phyloP scores from a whole-genome alignment of 345 rosid genomes.

The Bruguiera parviflora region DNA sequence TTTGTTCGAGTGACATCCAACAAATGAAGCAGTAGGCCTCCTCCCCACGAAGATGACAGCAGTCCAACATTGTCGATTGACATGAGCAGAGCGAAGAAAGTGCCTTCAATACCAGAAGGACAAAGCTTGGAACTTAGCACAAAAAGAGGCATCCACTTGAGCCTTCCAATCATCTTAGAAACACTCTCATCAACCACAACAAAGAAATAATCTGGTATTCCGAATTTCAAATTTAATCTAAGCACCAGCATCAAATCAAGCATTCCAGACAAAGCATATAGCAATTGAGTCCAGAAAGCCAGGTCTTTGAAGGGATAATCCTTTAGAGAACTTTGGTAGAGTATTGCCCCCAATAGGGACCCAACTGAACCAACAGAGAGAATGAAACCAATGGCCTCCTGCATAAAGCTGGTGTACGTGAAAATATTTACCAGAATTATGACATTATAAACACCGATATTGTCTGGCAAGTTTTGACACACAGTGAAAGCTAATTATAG shows the following conservation, averaged over 20 bases:
- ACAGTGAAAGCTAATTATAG: background rate
- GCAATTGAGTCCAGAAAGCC: conserved; percentile 61
- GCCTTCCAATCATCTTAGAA: conserved; percentile 49
- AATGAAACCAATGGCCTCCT: conserved; percentile 69
- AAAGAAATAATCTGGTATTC: conserved; percentile 64
- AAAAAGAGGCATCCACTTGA: conserved; percentile 70
- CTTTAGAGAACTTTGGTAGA: conserved; percentile 58
- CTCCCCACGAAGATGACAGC: conserved; percentile 56
- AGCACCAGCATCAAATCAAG: conserved; percentile 58
- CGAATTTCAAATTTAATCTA: conserved; percentile 58
- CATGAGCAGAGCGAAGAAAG: conserved; percentile 75
- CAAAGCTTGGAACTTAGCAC: conserved; percentile 78
- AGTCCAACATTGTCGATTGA: conserved; percentile 62
- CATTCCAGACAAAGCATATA: conserved; percentile 57
- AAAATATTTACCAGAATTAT: background rate
- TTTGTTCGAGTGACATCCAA: conserved; percentile 53
- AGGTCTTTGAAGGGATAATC: conserved; percentile 48
- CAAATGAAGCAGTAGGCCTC: conserved; percentile 55
- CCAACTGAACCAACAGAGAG: conserved; percentile 62
- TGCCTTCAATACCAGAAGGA: conserved; percentile 72
- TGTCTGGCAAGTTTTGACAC: background rate
- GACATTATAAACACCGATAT: background rate
- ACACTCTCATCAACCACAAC: conserved; percentile 57
- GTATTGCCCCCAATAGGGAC: conserved; percentile 57
- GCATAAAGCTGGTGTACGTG: conserved; percentile 2